Base-by-base conservation (phyloP, 2,329 filamentous ascomycete species). In the Arthroderma sp. region DNA sequence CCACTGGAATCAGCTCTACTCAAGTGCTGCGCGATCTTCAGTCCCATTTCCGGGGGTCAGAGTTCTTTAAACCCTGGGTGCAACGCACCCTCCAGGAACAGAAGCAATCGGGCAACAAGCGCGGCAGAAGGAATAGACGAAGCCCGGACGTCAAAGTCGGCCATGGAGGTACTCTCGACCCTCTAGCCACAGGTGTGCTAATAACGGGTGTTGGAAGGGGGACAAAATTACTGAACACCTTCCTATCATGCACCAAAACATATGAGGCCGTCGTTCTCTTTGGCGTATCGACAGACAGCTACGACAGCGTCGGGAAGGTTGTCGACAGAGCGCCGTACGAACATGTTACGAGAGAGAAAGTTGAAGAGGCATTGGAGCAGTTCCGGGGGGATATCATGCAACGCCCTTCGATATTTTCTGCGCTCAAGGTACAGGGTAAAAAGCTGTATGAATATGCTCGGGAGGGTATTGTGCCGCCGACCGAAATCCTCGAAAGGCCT, bases 371-470 rank as follows among this genome's bases (percentile, higher is more conserved):
- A 10, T 66, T 96, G 46, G 72, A 70, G 4, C 68, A 72, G 49
- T 95, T 94, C 63, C 74, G 80, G 34, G 91, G 91, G 10, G 82
- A 82, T 54, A 86, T 86, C 56, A 80, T 84, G 69, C 91, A 98
- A 69, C 80, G 85, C 53, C 91, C 91, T 33, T 89, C 89, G 4
- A 77, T 98, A 15, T 98, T 88, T 65, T 94, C 86, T 29, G 91
- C 91, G 6, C 71, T 96, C 50, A 88, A 89, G 63, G 86, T 95
- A 63, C 78, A 95, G 53, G 91, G 91, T 2, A 95, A 95, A 70
- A 83, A 86, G 31, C 72, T 95, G 40, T 98, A 98, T 61, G 88
- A 98, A 66, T 96, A 96, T 64, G 91, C 91, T 15, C 75, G 91
- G 40, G 86, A 88, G 61, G 91, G 91, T 10, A 86, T 83, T 58